Base-by-base conservation (phyloP, 1,284 basidiomycete genomes). In the Pyrrhoderma noxium region DNA sequence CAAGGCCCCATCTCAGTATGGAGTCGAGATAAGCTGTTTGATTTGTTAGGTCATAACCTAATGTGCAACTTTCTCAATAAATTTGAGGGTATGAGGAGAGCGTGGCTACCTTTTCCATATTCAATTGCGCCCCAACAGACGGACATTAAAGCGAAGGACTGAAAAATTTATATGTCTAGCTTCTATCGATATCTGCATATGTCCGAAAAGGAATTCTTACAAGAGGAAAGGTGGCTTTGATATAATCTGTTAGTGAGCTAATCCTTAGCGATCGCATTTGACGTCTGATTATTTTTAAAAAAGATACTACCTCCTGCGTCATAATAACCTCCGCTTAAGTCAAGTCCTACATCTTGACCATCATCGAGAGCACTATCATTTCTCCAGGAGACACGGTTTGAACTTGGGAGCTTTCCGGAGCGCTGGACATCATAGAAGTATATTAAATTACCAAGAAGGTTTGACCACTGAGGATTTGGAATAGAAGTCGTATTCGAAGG, bases 361-460 rank as follows among this genome's bases (percentile, higher is more conserved):
- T 97, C 93, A 23, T 80, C 68, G 22, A 85, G 61, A 18, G 79
- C 77, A 62, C 85, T 90, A 55, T 83, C 77, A 60, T 96, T 95
- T 47, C 93, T 75, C 93, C 93, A 96, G 13, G 74, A 61, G 0
- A 95, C 89, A 21, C 93, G 77, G 57, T 89, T 89, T 3, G 72
- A 74, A 9, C 66, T 60, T 0, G 85, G 79, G 3, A 95, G 74
- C 43, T 72, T 73, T 11, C 93, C 92, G 53, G 87, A 89, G 38
- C 93, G 74, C 62, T 96, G 93, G 0, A 83, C 91, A 57, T 96
- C 93, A 63, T 94, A 96, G 66, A 94, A 95, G 64, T 82, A 95
- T 18, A 96, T 65, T 31, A 85, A 66, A 64, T 88, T 82, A 11
- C 90, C 91, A 0, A 95, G 75, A 0, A 94, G 68, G 35, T 73